Conservation (phyloP, 1,284 basidiomycete species). For the Sanghuangporus sanghuang region DNA sequence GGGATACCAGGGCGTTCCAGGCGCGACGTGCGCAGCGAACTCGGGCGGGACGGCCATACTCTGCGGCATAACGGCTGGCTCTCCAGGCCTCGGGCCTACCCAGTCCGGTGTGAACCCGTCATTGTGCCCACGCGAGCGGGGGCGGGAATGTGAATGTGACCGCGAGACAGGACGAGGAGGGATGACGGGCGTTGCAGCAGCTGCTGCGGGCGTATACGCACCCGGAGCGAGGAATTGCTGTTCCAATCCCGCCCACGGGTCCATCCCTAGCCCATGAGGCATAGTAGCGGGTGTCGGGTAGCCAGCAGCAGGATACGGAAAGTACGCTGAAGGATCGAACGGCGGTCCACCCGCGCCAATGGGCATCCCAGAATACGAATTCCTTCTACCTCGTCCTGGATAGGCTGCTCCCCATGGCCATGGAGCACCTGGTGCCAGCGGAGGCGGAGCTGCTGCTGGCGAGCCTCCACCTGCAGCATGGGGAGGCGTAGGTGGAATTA, state of each 20-base stretch:
- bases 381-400: neutral
- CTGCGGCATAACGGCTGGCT: neutral
- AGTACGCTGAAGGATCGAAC: neutral
- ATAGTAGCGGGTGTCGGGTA: neutral
- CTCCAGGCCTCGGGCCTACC: neutral
- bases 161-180: neutral
- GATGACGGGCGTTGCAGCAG: neutral
- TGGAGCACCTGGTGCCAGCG: neutral
- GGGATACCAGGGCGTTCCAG: conserved; percentile 2
- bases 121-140: neutral
- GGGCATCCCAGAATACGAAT: neutral
- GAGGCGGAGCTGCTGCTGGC: neutral
- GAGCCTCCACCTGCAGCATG: neutral
- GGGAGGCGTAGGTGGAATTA: conserved; percentile 1
- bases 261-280: neutral
- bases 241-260: neutral
- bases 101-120: conserved; percentile 1
- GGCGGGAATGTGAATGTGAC: neutral
- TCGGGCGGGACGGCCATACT: neutral
- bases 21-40: neutral
- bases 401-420: neutral
- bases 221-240: neutral
- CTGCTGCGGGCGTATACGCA: neutral
- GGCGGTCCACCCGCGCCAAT: neutral
- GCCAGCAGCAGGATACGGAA: neutral